Base-by-base conservation (phyloP, 2,329 filamentous ascomycete genomes). In the Neopestalotiopsis clavispora region DNA sequence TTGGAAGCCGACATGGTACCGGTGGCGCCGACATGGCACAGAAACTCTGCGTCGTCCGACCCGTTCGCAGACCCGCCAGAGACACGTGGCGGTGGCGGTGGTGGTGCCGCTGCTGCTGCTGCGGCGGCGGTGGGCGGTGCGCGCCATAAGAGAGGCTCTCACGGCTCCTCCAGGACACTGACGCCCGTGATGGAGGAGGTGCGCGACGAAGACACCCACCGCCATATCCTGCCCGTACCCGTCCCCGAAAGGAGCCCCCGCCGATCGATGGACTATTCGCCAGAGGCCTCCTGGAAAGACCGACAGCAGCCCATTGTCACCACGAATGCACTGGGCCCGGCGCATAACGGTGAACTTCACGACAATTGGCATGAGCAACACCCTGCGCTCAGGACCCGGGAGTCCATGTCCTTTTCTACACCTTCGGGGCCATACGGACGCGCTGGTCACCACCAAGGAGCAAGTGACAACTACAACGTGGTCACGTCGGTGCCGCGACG, bases 51-150 rank as follows among this genome's bases (percentile, higher is more conserved):
- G 23, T 30, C 57, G 28, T 59, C 57, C 30, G 17, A 59, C 23
- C 57, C 57, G 14, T 59, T 59, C 20, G 57, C n/a, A 59, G 57
- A 59, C 7, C 57, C 57, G 14, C 57, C 57, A 59, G 28, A 59
- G 1, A 59, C 57, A 32, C 23, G 5, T 30, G 23, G 23, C 4
- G 23, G 23, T 28, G 23, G 23, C 3, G 23, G 23, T 28, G 23
- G 23, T 28, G 23, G 23, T 23, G 23, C 23, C 2, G 23, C 23
- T 23, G 23, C 23, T 23, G 23, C 23, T 23, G 23, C 23, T 28
- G 23, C 23, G 23, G 23, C 23, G 23, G 23, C 23, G 23, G 23
- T 28, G 23, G 23, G 23, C 23, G 23, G 23, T 28, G 12, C 6
- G 23, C 57, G 57, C 0, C 57, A 12, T 9, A 59, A 32, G 20